Evolutionary conservation across 306 rosid genomes (phyloP).

Genomic region (Lablab purpureus): DNA sequence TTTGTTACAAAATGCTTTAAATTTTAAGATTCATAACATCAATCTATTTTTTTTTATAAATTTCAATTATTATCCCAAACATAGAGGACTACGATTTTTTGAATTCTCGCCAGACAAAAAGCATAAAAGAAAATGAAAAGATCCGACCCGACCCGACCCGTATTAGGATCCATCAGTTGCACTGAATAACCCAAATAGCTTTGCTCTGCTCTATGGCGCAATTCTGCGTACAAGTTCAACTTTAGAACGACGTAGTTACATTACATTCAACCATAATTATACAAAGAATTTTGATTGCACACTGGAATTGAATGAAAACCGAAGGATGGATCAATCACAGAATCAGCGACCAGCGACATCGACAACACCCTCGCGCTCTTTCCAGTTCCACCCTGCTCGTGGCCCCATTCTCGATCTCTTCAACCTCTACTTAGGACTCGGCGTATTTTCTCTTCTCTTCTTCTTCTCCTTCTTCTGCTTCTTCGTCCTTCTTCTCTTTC

Average conservation of each 20-base stretch:
- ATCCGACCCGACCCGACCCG: background rate
- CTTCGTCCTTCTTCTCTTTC: no score
- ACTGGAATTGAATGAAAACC: conserved; percentile 30
- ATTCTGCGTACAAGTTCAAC: background rate
- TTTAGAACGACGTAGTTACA: background rate
- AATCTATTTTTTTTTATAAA: no score
- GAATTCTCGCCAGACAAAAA: no score
- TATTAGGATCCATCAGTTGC: background rate
- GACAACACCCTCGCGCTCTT: conserved; percentile 55
- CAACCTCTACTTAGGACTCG: conserved; percentile 90
- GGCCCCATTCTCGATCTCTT: conserved; percentile 82
- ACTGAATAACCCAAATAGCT: background rate
- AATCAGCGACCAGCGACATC: conserved; percentile 60
- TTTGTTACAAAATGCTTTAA: no score
- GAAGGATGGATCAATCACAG: conserved; percentile 84
- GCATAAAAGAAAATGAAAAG: no score
- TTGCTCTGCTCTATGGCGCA: background rate
- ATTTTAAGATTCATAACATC: no score
- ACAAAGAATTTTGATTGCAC: background rate
- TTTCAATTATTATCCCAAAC: no score
- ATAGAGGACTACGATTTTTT: no score
- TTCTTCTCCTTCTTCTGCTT: background rate
- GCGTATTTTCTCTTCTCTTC: conserved; percentile 12
- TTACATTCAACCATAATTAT: background rate
- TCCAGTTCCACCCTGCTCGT: conserved; percentile 87